Base-by-base conservation (phyloP, 495 filamentous ascomycete genomes). In the Penicillium cinerascens region DNA sequence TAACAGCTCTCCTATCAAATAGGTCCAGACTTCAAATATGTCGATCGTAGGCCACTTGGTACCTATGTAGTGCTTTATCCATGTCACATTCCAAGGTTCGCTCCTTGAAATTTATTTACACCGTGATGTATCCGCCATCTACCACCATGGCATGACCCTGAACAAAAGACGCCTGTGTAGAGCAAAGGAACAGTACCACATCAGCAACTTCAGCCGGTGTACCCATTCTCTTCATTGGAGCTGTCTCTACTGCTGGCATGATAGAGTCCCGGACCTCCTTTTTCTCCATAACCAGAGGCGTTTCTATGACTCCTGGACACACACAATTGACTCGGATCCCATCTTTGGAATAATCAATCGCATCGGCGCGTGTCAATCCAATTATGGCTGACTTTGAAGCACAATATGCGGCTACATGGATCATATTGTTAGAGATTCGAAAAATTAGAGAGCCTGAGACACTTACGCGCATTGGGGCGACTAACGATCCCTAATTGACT, bases 401-500 rank as follows among this genome's bases (percentile, higher is more conserved):
- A 56, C 75, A 76, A 50, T 80, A 80, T 11, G 71, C 70, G 4
- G 73, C 73, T 73, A 40, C 16, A 26, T 11, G 21, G 16, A 47
- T 27, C 37, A 20, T 43, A 20, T 33, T 15, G 39, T 59, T n/a
- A 60, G 48, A 6, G 15, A 36, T 27, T 43, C 2, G 9, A 5
- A 43, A 3, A 16, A 25, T 6, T 16, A 45, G 4, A 20, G 37
- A 36, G 23, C 0, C 2, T 13, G 8, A 18, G 23, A 26, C 20
- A 73, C 76, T 66, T 53, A 80, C 78, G 60, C 22, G 78, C 75
- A 52, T 62, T 65, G 11, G 76, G 70, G 13, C 73, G 61, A 15
- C 71, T 69, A 1, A 82, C 78, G 45, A 81, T 59, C 0, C 78
- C 79, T n/a, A 82, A 54, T 49, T 80, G 77, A 51, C 74, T 78